phyloP scores from a whole-genome alignment of 345 rosid species.

The Gossypium turneri region DNA sequence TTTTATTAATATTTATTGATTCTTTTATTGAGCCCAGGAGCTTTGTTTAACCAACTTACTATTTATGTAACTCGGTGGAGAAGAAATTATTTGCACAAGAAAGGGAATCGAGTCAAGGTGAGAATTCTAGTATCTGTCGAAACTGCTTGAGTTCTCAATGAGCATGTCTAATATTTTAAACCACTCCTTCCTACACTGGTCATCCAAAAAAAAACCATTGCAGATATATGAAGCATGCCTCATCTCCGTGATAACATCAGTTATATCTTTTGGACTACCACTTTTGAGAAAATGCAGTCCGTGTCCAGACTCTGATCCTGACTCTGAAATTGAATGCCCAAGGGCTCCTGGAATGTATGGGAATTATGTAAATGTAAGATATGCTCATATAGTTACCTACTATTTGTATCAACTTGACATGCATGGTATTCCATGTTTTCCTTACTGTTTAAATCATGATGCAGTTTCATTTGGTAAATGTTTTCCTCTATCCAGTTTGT shows the following conservation, averaged over 20 bases:
- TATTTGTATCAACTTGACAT: too few species aligned
- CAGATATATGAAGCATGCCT: constrained; percentile 97
- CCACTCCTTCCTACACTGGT: neutral
- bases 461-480: neutral
- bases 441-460: neutral
- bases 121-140: constrained; percentile 9
- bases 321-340: constrained; percentile 79
- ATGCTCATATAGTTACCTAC: too few species aligned
- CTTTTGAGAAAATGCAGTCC: constrained; percentile 84
- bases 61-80: constrained; percentile 78
- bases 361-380: constrained; percentile 84
- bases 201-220: neutral
- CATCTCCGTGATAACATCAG: constrained; percentile 79
- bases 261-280: constrained; percentile 86
- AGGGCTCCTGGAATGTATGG: constrained; percentile 89
- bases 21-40: constrained; percentile 46
- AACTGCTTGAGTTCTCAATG: neutral
- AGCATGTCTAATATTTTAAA: constrained; percentile 14
- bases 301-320: constrained; percentile 75
- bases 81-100: constrained; percentile 79
- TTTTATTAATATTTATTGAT: constrained; percentile 1
- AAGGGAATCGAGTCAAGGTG: constrained; percentile 82
- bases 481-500: neutral
- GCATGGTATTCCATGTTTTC: neutral
- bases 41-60: constrained; percentile 92